Conservation (phyloP, 176 grass and related monocot genomes). For the Elaeis guineensis region DNA sequence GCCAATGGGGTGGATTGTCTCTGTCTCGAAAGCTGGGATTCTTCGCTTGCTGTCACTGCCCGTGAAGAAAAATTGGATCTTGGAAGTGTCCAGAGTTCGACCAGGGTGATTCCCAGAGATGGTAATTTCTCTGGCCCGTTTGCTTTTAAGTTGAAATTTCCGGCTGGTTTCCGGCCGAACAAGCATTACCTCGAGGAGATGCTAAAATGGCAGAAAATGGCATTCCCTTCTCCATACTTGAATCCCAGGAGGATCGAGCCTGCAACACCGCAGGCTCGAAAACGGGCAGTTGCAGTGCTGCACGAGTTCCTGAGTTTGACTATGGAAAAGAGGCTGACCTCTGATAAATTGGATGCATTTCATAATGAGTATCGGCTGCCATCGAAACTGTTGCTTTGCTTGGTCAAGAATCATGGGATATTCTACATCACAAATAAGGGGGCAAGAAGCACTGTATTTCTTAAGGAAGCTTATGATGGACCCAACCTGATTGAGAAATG, state of each 20-base stretch:
- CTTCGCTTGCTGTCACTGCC: constrained; percentile 55
- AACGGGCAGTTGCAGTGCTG: constrained; percentile 55
- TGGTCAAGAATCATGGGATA: constrained; percentile 86
- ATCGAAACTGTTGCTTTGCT: constrained; percentile 60
- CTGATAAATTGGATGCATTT: constrained; percentile 77
- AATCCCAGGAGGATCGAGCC: constrained; percentile 51
- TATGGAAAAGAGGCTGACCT: constrained; percentile 64
- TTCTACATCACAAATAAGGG: constrained; percentile 98
- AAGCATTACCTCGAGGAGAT: constrained; percentile 65
- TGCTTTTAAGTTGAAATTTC: constrained; percentile 72
- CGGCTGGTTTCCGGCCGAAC: constrained; percentile 77
- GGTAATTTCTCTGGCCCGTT: constrained; percentile 76
- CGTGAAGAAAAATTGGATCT: constrained; percentile 66
- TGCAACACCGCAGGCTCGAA: constrained; percentile 58
- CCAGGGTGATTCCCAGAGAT: constrained; percentile 68
- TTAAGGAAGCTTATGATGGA: constrained; percentile 77
- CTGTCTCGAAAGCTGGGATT: constrained; percentile 76
- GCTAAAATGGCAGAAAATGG: constrained; percentile 86
- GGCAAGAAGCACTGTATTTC: constrained; percentile 72
- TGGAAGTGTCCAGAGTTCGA: constrained; percentile 19
- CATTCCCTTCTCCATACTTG: constrained; percentile 81
- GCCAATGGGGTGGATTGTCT: constrained; percentile 43
- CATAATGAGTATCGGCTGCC: constrained; percentile 73
- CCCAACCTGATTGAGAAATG: constrained; percentile 58
- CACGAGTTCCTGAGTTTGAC: constrained; percentile 86